Percentiles rank a stretch among this genome's conserved stretches.
phyloP scores from a whole-genome alignment of 2,329 filamentous ascomycete species.

The Verticillium zaregamsianum region DNA sequence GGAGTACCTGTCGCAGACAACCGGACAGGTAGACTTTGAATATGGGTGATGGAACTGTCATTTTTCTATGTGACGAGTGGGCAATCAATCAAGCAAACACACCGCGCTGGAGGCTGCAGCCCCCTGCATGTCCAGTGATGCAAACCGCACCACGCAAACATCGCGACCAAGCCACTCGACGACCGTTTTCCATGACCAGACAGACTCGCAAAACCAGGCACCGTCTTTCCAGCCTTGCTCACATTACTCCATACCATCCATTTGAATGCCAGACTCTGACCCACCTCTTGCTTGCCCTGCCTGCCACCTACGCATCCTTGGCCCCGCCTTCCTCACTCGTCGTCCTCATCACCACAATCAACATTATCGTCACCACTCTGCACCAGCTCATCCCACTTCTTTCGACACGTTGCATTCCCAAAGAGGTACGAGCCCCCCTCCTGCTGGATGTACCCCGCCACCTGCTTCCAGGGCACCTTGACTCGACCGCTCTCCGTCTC shows the following conservation, averaged over 20 bases:
- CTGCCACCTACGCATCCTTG: background rate
- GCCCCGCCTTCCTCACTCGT: background rate
- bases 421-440: constrained; percentile 56
- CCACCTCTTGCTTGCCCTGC: background rate
- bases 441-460: constrained; percentile 47
- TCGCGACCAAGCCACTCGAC: too few species aligned
- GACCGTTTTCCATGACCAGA: too few species aligned
- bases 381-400: constrained; percentile 48
- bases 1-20: constrained; percentile 16
- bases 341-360: background rate
- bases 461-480: constrained; percentile 53
- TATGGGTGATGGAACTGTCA: background rate
- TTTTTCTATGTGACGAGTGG: background rate
- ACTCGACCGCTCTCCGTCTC: constrained; percentile 20
- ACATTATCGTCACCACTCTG: background rate
- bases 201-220: too few species aligned
- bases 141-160: too few species aligned
- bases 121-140: background rate
- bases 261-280: background rate
- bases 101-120: background rate
- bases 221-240: too few species aligned
- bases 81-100: background rate
- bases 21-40: background rate
- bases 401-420: constrained; percentile 54
- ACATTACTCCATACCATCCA: too few species aligned